phyloP scores from a whole-genome alignment of 2,329 filamentous ascomycete species.

The Escovopsis sp. region DNA sequence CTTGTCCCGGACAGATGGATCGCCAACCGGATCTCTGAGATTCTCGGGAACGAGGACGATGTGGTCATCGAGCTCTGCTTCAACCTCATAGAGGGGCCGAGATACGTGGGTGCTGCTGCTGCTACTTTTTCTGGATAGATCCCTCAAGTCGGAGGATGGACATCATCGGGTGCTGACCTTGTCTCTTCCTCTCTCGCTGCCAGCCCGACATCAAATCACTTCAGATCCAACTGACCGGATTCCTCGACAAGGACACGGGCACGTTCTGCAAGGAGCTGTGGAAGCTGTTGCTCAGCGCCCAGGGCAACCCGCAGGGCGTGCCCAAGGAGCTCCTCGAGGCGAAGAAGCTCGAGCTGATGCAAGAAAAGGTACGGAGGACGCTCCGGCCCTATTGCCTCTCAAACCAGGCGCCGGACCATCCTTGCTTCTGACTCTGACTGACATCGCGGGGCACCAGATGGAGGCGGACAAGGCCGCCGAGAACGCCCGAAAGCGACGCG shows the following conservation, averaged over 20 bases:
- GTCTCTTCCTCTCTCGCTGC: conserved; percentile 4
- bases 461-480: conserved; percentile 73
- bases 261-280: conserved; percentile 88
- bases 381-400: no score
- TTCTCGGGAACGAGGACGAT: conserved; percentile 87
- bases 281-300: conserved; percentile 81
- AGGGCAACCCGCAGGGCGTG: conserved; percentile 76
- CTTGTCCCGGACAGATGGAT: conserved; percentile 59
- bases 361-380: conserved; percentile 96
- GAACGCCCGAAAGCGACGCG: conserved; percentile 54
- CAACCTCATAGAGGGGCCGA: conserved; percentile 55
- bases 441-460: conserved; percentile 33
- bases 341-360: conserved; percentile 87
- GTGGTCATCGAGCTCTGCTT: conserved; percentile 80
- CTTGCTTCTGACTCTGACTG: not conserved
- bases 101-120: conserved; percentile 40
- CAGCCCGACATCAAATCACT: conserved; percentile 92
- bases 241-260: conserved; percentile 82
- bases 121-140: conserved; percentile 6
- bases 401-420: no score
- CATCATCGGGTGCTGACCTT: conserved; percentile 12
- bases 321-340: conserved; percentile 90
- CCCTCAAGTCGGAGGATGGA: not conserved
- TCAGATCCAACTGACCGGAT: conserved; percentile 88
- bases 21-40: conserved; percentile 69